Conservation (phyloP, 768 basidiomycete genomes). For the Sarcomyxa edulis region DNA sequence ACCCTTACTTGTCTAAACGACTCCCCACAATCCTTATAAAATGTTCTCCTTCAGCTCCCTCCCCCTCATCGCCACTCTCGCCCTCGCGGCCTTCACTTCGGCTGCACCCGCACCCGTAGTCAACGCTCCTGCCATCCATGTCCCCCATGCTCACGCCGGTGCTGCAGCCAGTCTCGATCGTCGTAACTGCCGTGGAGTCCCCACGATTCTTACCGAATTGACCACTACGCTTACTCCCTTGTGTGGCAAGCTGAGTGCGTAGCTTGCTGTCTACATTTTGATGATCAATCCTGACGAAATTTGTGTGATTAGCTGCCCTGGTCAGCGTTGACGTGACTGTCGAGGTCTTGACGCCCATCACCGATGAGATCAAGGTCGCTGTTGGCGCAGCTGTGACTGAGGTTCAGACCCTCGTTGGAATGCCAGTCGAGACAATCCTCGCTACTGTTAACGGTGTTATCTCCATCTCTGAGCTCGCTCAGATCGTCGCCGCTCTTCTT, state of each 20-base stretch:
- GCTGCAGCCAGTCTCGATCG: background rate
- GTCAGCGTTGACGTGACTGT: slow-evolving; percentile 13
- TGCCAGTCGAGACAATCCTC: slow-evolving; percentile 11
- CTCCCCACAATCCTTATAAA: slow-evolving; percentile 14
- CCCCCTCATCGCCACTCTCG: slow-evolving; percentile 16
- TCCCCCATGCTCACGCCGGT: background rate
- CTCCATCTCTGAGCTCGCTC: slow-evolving; percentile 9
- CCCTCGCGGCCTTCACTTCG: slow-evolving; percentile 13
- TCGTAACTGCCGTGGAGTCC: slow-evolving; percentile 8
- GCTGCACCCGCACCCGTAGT: slow-evolving; percentile 10
- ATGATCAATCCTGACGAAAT: background rate
- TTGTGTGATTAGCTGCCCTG: slow-evolving; percentile 5
- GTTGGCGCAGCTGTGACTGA: slow-evolving; percentile 11
- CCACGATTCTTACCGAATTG: slow-evolving; percentile 9
- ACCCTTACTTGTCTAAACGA: slow-evolving; percentile 2
- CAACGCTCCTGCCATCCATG: too few species aligned
- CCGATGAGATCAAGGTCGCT: slow-evolving; percentile 12
- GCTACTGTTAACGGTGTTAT: slow-evolving; percentile 9
- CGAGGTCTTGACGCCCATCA: slow-evolving; percentile 10
- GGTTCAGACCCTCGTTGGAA: slow-evolving; percentile 11
- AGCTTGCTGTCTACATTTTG: background rate
- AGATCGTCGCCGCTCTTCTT: slow-evolving; percentile 14
- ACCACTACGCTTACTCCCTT: slow-evolving; percentile 9
- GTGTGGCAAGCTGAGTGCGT: slow-evolving; percentile 13
- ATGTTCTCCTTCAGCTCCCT: slow-evolving; percentile 20